Evolutionary conservation across 768 basidiomycete species (phyloP), one percentile per base, ranked within the genome.

Genomic region (Termitomyces sp.): DNA sequence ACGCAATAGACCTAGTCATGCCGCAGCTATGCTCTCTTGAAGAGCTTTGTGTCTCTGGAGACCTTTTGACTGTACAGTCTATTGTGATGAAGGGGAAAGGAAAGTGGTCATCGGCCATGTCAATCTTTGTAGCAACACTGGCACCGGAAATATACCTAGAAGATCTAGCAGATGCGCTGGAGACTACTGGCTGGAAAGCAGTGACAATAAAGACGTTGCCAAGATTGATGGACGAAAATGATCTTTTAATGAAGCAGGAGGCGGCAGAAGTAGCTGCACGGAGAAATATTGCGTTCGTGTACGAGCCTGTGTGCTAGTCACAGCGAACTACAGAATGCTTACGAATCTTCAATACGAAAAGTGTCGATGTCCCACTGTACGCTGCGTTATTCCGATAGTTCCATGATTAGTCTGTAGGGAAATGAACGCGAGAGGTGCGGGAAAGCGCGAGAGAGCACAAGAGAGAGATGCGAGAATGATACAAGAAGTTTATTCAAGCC

Each of bases 1-100:
- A 58, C 9, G 57, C 57, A 7, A 52, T 58, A 28, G 51, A 58
- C 24, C 24, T 13, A 38, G 24, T 46, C 18, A 58, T 58, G 44
- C 35, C 26, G 6, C 38, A 53, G 36, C 43, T 58, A 5, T 58
- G 44, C 20, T 42, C 57, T 20, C 57, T 58, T 18, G 51, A 53
- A 58, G 33, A 58, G 33, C 50, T 58, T 18, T 33, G 8, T 22
- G 44, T 52, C 26, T 46, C 50, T n/a, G 57, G 57, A 36, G 50
- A 53, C 32, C 32, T 58, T 16, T 33, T 58, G 9, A 52, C 30
- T 26, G 24, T 33, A 18, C 44, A 44, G 14, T 40, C 51, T 14
- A 58, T 58, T 16, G 35, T 9, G 20, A 45, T 28, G 43, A 58
- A 58, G 51, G 36, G 30, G 10, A 13, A 44, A 24, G 40, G 13